Conservation (phyloP, 2,329 filamentous ascomycete species). For the Fusarium incarnatum region DNA sequence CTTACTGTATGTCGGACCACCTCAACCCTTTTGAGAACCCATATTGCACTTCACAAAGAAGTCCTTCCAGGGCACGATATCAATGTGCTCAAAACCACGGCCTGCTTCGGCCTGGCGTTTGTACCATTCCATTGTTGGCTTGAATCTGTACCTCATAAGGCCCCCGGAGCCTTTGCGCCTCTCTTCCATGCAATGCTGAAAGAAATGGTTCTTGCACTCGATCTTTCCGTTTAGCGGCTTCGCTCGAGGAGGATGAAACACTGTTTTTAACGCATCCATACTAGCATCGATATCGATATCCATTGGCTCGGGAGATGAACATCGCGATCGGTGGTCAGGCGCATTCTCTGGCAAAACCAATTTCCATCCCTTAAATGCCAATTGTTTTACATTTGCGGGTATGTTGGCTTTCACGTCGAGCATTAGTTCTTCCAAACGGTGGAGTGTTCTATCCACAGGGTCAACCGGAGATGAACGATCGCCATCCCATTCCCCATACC, state of each 20-base stretch:
- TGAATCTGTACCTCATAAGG: conserved; percentile 54
- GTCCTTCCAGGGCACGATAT: conserved; percentile 57
- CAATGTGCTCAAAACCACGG: conserved; percentile 62
- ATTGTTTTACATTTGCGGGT: conserved; percentile 47
- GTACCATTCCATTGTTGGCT: conserved; percentile 66
- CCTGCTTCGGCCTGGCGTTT: conserved; percentile 58
- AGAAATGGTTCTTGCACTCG: conserved; percentile 59
- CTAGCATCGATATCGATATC: conserved; percentile 36
- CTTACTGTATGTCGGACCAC: not conserved
- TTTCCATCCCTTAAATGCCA: conserved; percentile 55
- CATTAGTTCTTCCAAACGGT: conserved; percentile 52
- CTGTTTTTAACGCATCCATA: conserved; percentile 48
- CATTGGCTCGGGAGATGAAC: conserved; percentile 29
- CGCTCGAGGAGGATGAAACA: conserved; percentile 62
- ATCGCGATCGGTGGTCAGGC: not conserved
- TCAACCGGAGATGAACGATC: conserved; percentile 27
- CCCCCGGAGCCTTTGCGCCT: not conserved
- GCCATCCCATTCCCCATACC: conserved; percentile 56
- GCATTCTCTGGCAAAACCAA: conserved; percentile 41
- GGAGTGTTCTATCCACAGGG: conserved; percentile 58
- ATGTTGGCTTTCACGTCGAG: conserved; percentile 50
- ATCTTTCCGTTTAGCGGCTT: conserved; percentile 34
- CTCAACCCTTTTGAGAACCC: conserved; percentile 34
- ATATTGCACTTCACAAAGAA: conserved; percentile 53
- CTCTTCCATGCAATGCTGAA: conserved; percentile 50